Percentiles rank a stretch among this genome's conserved stretches.
Conservation (phyloP, 2,329 filamentous ascomycete genomes). For the Fusarium pininemorale region DNA sequence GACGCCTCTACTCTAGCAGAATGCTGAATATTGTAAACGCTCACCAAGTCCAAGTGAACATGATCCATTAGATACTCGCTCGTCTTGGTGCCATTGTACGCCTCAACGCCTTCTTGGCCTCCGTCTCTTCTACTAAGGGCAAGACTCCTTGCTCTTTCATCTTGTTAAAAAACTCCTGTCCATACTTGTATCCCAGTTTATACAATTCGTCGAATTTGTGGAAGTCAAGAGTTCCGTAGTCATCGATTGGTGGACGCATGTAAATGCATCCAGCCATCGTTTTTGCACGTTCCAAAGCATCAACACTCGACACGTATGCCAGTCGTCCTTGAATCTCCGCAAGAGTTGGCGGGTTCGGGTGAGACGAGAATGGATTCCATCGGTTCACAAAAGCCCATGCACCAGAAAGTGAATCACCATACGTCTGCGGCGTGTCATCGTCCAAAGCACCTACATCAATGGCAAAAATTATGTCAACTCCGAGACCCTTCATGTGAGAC, state of each 20-base stretch:
- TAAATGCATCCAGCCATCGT: constrained; percentile 90
- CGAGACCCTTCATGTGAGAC: constrained; percentile 94
- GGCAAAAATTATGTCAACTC: constrained; percentile 93
- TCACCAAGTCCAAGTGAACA: background rate
- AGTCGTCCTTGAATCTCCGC: constrained; percentile 95
- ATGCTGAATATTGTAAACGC: background rate
- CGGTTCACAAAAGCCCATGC: constrained; percentile 95
- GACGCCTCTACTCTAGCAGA: background rate
- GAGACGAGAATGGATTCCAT: constrained; percentile 93
- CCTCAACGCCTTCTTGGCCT: constrained; percentile 78
- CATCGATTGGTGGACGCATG: constrained; percentile 94
- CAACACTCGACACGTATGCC: constrained; percentile 93
- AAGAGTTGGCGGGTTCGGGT: constrained; percentile 91
- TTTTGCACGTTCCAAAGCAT: constrained; percentile 94
- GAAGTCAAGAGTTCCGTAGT: constrained; percentile 94
- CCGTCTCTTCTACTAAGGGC: constrained; percentile 74
- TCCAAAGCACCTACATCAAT: constrained; percentile 94
- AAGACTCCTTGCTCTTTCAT: constrained; percentile 82
- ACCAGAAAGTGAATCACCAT: constrained; percentile 93
- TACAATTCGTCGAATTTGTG: constrained; percentile 98
- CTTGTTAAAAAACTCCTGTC: constrained; percentile 79
- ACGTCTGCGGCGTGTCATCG: constrained; percentile 89
- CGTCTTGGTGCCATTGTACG: constrained; percentile 82
- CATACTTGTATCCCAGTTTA: constrained; percentile 85
- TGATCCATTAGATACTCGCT: constrained; percentile 73